A percentile compares a stretch with the other conserved stretches of the same genome.
Evolutionary conservation across 352 stramenopile species (phyloP).

Genomic region (Phytophthora syringae): DNA sequence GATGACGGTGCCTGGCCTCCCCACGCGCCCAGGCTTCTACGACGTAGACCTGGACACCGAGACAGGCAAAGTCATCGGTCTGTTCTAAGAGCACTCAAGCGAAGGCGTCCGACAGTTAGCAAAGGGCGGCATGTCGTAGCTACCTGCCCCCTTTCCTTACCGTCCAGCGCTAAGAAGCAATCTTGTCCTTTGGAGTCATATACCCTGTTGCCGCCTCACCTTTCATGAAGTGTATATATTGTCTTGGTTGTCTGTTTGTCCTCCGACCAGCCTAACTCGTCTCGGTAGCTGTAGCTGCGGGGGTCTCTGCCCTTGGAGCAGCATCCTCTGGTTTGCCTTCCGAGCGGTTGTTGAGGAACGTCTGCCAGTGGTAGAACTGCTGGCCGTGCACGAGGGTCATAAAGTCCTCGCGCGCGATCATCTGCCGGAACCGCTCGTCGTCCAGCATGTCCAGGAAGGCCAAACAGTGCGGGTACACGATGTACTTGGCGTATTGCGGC

Average conservation of each 20-base stretch:
- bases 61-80: conserved; percentile 96
- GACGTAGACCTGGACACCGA: conserved; percentile 97
- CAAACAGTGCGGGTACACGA: conserved; percentile 88
- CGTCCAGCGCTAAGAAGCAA: conserved; percentile 13
- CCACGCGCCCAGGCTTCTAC: conserved; percentile 98
- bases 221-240: conserved; percentile 24
- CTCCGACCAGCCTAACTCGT: conserved; percentile 17
- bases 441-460: conserved; percentile 91
- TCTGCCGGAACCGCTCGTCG: conserved; percentile 88
- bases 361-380: conserved; percentile 92
- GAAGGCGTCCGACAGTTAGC: conserved; percentile 14
- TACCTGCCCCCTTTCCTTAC: conserved; percentile 26
- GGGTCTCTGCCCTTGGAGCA: conserved; percentile 13
- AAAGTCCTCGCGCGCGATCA: conserved; percentile 88
- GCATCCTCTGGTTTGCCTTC: conserved; percentile 45
- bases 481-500: conserved; percentile 92
- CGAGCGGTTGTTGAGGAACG: conserved; percentile 83
- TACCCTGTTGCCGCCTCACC: neutral
- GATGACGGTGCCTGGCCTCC: conserved; percentile 99
- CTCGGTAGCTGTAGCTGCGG: conserved; percentile 17
- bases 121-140: conserved; percentile 29
- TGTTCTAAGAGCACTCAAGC: conserved; percentile 76
- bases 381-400: conserved; percentile 89
- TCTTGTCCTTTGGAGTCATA: conserved; percentile 8
- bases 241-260: neutral